These are phyloP conservation scores for Pythium pyrilobum DNA, from an alignment of 352 stramenopile species.

Conservation along the genomic window DNA sequence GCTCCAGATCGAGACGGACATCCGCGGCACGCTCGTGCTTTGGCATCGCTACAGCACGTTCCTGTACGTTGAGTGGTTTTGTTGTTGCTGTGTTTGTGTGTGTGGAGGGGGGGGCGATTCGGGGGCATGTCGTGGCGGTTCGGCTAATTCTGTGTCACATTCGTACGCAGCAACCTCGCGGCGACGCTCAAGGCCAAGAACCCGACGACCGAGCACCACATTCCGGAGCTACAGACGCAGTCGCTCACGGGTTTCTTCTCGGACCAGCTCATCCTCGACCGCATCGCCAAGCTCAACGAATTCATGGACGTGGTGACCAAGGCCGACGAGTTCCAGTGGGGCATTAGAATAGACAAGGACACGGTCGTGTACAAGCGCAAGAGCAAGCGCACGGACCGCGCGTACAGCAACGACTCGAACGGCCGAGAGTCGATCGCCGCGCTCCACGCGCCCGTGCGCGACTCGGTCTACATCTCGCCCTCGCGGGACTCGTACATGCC, in stretches of 20 bases:
- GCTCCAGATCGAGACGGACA: conserved; percentile 85
- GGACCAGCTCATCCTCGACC: conserved; percentile 81
- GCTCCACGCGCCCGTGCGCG: conserved; percentile 62
- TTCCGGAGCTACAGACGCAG: conserved; percentile 80
- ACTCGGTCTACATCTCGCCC: conserved; percentile 55
- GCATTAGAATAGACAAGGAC: conserved; percentile 88
- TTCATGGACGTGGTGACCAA: conserved; percentile 84
- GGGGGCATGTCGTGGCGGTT: no score
- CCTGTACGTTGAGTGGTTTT: conserved; percentile 36
- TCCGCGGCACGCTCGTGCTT: conserved; percentile 76
- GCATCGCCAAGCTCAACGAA: conserved; percentile 82
- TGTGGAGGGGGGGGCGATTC: not conserved
- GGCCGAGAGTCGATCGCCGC: conserved; percentile 75
- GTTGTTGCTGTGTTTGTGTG: not conserved
- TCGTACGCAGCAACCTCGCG: conserved; percentile 51
- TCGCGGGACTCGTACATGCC: conserved; percentile 55
- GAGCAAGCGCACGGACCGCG: conserved; percentile 69
- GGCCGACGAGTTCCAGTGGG: conserved; percentile 84
- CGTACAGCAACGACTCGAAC: conserved; percentile 44
- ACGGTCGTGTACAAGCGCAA: conserved; percentile 88
- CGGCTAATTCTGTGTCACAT: not conserved
- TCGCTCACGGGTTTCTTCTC: conserved; percentile 80
- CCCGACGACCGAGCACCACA: conserved; percentile 59
- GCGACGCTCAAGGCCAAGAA: conserved; percentile 82
- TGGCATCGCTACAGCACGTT: conserved; percentile 90